A percentile compares a stretch with the other conserved stretches of the same genome.
These are phyloP conservation scores for Vigna unguiculata DNA, from an alignment of 306 rosid species.

Conservation along the genomic window DNA sequence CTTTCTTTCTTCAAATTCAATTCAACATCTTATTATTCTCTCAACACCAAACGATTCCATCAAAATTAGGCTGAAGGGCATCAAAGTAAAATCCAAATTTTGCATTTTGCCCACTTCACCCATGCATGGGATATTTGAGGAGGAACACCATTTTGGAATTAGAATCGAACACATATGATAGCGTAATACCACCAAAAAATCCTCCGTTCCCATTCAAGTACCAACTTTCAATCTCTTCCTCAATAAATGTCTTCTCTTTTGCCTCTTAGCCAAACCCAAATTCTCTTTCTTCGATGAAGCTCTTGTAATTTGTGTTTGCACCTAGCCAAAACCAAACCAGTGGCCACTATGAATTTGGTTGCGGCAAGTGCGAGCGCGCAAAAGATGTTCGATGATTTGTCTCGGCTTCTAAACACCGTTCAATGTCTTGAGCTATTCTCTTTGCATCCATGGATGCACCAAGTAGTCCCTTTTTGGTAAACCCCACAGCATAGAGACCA, in stretches of 20 bases:
- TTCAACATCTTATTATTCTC: slow-evolving; percentile 41
- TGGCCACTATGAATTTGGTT: slow-evolving; percentile 30
- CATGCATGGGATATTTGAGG: slow-evolving; percentile 45
- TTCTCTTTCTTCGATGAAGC: not conserved
- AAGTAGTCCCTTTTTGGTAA: slow-evolving; percentile 87
- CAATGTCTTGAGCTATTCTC: slow-evolving; percentile 83
- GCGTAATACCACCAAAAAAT: slow-evolving; percentile 21
- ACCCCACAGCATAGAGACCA: slow-evolving; percentile 94
- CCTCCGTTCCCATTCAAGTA: slow-evolving; percentile 32
- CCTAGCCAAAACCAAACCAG: slow-evolving; percentile 24
- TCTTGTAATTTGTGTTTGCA: slow-evolving; percentile 1
- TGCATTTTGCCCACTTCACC: slow-evolving; percentile 33
- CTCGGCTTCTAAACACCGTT: slow-evolving; percentile 62
- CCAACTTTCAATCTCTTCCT: slow-evolving; percentile 2
- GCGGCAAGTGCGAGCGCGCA: slow-evolving; percentile 49
- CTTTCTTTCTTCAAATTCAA: slow-evolving; percentile 50
- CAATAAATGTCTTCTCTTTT: slow-evolving; percentile 15
- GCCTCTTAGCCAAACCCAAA: slow-evolving; percentile 38
- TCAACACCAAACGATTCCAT: slow-evolving; percentile 41
- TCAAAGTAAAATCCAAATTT: slow-evolving; percentile 27
- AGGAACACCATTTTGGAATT: slow-evolving; percentile 24
- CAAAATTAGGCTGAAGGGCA: slow-evolving; percentile 43
- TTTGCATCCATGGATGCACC: slow-evolving; percentile 90
- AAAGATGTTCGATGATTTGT: slow-evolving; percentile 53
- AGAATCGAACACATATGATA: slow-evolving; percentile 33